Evolutionary conservation across 345 rosid genomes (phyloP).

Genomic region (Eucalyptus sp.): DNA sequence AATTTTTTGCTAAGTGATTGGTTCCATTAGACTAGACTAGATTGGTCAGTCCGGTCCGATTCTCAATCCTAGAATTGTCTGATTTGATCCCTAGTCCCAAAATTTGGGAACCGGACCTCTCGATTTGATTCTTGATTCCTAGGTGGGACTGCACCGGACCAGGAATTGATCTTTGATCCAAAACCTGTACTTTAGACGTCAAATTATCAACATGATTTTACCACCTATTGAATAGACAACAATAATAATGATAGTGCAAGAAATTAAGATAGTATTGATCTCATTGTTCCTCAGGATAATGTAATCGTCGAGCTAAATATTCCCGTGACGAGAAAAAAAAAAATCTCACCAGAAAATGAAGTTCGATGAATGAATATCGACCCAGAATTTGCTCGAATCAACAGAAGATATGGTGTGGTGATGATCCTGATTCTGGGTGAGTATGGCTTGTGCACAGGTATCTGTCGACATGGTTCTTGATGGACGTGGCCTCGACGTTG

Average conservation of each 20-base stretch:
- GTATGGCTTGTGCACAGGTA: constrained; percentile 25
- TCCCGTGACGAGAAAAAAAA: not conserved
- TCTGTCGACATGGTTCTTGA: constrained; percentile 78
- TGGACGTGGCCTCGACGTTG: constrained; percentile 92
- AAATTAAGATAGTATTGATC: not conserved
- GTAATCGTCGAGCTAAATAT: not conserved
- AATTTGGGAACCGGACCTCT: no score
- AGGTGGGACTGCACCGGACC: fast-evolving
- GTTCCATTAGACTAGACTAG: fast-evolving
- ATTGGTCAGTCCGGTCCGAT: fast-evolving
- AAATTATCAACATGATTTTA: not conserved
- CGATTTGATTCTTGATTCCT: no score
- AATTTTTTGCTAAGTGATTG: no score
- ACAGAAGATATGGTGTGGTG: not conserved
- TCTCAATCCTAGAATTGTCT: fast-evolving
- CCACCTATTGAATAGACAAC: not conserved
- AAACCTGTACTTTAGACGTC: not conserved
- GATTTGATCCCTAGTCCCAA: no score
- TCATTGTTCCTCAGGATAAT: not conserved
- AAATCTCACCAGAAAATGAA: not conserved
- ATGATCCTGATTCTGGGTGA: not conserved
- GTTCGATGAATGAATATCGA: not conserved
- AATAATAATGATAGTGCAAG: not conserved
- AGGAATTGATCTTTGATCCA: not conserved
- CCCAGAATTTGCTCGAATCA: not conserved